Evolutionary conservation across 1,284 basidiomycete species (phyloP), one percentile per base, ranked within the genome.

Genomic region (Cryptococcus depauperatus): DNA sequence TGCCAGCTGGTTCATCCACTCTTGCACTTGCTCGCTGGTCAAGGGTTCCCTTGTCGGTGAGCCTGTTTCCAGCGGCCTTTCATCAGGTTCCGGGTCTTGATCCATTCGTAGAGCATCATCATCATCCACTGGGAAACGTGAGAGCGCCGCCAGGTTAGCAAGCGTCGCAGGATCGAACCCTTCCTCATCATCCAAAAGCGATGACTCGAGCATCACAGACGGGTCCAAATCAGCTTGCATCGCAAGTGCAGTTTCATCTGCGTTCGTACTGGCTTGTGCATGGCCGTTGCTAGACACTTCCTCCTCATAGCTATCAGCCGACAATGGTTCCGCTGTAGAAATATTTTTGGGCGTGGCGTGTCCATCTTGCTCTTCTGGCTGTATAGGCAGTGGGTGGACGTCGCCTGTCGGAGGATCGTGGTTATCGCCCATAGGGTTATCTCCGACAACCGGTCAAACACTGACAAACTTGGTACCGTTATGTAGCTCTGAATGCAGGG

Each of bases 81-180:
- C 38, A 11, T 47, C 48, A 5, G 14, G 14, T 11, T 39, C 39
- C 19, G 42, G 35, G 5, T 47, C 32, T 9, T 29, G 48, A 8
- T 41, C 41, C 3, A 22, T 39, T 18, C 48, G 37, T 18, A 33
- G 34, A n/a, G 39, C 44, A 14, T 54, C 54, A 16, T 59, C 56
- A n/a, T 52, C 55, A 6, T 56, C 53, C 9, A 46, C 48, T 8
- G 43, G 42, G 16, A 68, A 61, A 4, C 58, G 44, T 6, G 62
- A 64, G 13, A 69, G 43, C 1, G 65, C 66, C 19, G 64, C 66
- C 27, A 69, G 56, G 46, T 67, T 65, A 8, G 64, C 66, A 5
- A 69, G 51, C 28, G 61, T 69, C 16, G 54, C 61, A 1, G 63
- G 64, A 43, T 69, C 66, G 22, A 68, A 60, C 0, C 48, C 56